Base-by-base conservation (phyloP, 192 early-diverging fungal genomes). In the Coemansia sp. region DNA sequence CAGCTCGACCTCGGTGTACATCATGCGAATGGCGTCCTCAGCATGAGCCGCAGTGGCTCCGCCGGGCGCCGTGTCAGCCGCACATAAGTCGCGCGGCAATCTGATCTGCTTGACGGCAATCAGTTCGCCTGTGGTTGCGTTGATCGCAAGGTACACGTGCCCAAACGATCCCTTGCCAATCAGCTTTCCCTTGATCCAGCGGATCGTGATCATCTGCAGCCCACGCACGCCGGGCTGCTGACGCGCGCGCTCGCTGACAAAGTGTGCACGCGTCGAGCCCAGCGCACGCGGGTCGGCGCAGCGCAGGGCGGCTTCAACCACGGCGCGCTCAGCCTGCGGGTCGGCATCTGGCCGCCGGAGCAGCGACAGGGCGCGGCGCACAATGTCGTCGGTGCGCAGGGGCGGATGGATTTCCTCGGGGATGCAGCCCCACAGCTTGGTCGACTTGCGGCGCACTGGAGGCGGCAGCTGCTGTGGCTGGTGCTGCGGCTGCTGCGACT, bases 91-190 rank as follows among this genome's bases (percentile, higher is more conserved):
- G 17, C 52, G 45, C 4, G 86, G 86, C 53, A 89, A 64, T 50
- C 84, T 83, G 9, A 93, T 87, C 71, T 93, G 88, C 66, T 93
- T 93, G 24, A 91, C 90, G 0, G 91, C 91, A 59, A 93, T 89
- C 61, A 91, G 82, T 57, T 91, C 90, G 24, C 87, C 85, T 0
- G 84, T 85, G 4, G 81, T 81, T 21, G 86, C 55, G 53, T 89
- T 91, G 56, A 92, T 77, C 12, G 85, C 91, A 57, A 86, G 83
- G 44, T 86, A 85, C 27, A 93, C 91, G 50, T 82, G 77, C 6
- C 91, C 91, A 55, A 91, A 93, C 4, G 88, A 89, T 7, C 91
- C 91, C 61, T 88, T 86, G 30, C 91, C 91, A 67, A 93, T 92
- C 33, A 91, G 68, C 59, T 81, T 80, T 47, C 91, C 91, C 50